These are phyloP conservation scores for Chrysophaeum taylorii DNA, from an alignment of 352 stramenopile genomes.

Conservation along the genomic window DNA sequence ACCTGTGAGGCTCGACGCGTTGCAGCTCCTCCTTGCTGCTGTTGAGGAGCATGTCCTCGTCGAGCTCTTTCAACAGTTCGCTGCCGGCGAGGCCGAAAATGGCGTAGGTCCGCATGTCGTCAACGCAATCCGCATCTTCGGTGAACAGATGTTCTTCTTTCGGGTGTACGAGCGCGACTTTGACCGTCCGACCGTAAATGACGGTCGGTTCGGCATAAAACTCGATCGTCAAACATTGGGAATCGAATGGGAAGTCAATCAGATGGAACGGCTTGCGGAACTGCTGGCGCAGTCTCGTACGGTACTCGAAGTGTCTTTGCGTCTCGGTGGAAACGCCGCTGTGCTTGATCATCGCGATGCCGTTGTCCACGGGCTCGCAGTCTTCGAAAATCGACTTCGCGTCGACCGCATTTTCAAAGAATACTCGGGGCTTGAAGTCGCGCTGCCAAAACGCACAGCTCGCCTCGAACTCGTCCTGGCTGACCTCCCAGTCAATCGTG, in stretches of 20 bases:
- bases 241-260: slow-evolving; percentile 27
- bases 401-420: background rate
- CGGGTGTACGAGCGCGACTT: slow-evolving; percentile 15
- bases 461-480: background rate
- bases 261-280: slow-evolving; percentile 26
- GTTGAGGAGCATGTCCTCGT: no score
- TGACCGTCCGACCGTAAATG: background rate
- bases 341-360: slow-evolving; percentile 12
- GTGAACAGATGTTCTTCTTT: no score
- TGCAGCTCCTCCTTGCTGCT: slow-evolving; percentile 34
- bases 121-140: slow-evolving; percentile 38
- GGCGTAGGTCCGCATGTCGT: slow-evolving; percentile 41
- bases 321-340: no score
- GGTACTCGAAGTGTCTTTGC: slow-evolving; percentile 18
- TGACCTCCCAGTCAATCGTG: background rate
- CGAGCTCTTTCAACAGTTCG: no score
- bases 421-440: background rate
- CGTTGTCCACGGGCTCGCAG: background rate
- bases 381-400: background rate
- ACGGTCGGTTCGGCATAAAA: background rate
- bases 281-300: slow-evolving; percentile 19
- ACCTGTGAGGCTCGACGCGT: slow-evolving; percentile 24
- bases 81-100: slow-evolving; percentile 33
- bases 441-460: background rate
- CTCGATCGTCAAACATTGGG: slow-evolving; percentile 25